These are phyloP conservation scores for Hypericum perforatum DNA, from an alignment of 345 rosid species.

Conservation along the genomic window DNA sequence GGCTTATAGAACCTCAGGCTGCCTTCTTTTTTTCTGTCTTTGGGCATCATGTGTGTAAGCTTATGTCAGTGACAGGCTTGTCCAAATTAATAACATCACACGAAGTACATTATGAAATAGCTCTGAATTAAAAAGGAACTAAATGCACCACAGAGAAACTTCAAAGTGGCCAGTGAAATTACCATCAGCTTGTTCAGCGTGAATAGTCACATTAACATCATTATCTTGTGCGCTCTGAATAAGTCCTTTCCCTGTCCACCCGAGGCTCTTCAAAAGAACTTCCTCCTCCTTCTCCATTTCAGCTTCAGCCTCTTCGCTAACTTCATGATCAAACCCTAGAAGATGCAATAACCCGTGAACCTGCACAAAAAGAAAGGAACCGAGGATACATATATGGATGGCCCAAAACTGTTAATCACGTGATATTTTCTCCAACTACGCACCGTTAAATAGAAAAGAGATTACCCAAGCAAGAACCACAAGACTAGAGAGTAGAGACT, in stretches of 20 bases:
- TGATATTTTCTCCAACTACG: too few relatives aligned
- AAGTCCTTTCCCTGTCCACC: slow-evolving; percentile 93
- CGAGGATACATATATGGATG: not conserved
- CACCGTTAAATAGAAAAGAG: not conserved
- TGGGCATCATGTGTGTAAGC: slow-evolving; percentile 39
- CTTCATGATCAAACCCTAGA: slow-evolving; percentile 93
- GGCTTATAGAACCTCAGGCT: slow-evolving; percentile 78
- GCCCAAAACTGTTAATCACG: not conserved
- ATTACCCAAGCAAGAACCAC: not conserved
- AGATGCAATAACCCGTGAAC: slow-evolving; percentile 91
- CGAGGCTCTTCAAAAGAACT: slow-evolving; percentile 60
- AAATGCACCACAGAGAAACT: slow-evolving; percentile 6
- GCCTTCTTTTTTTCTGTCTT: slow-evolving; percentile 89
- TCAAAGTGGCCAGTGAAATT: slow-evolving; percentile 11
- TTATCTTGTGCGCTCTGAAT: slow-evolving; percentile 72
- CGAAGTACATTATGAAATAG: slow-evolving; percentile 1
- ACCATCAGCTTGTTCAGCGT: slow-evolving; percentile 51
- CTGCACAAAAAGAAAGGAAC: slow-evolving; percentile 24
- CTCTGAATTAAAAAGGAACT: slow-evolving; percentile 10
- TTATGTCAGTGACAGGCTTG: slow-evolving; percentile 13
- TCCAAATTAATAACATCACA: not conserved
- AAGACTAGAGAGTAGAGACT: slow-evolving; percentile 15
- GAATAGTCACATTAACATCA: slow-evolving; percentile 25
- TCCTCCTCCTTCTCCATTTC: slow-evolving; percentile 95
- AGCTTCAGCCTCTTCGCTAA: slow-evolving; percentile 82